Conservation (phyloP, 1,284 basidiomycete genomes). For the Wolfiporia cocos region DNA sequence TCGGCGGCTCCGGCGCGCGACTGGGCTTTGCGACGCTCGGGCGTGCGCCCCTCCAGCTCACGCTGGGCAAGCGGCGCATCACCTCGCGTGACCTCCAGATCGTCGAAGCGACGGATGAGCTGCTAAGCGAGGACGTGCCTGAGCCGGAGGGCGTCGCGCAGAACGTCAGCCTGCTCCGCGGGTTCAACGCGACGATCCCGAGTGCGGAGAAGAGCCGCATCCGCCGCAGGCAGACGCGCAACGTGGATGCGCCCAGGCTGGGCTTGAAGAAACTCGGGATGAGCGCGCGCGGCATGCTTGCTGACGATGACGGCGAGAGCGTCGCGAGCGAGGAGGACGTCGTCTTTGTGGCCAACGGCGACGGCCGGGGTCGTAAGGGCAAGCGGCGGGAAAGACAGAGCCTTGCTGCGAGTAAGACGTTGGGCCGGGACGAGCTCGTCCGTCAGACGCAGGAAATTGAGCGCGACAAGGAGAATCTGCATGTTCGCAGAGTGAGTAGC, state of each 20-base stretch:
- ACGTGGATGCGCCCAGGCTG: conserved; percentile 70
- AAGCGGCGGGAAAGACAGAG: conserved; percentile 63
- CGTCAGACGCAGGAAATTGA: conserved; percentile 81
- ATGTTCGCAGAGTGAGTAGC: conserved; percentile 74
- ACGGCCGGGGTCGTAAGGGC: conserved; percentile 37
- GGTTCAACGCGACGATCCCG: conserved; percentile 90
- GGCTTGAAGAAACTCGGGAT: conserved; percentile 78
- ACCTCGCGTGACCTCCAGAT: conserved; percentile 83
- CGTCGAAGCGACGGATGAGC: conserved; percentile 73
- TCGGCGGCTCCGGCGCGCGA: conserved; percentile 33
- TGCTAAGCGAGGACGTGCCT: conserved; percentile 69
- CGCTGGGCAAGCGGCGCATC: conserved; percentile 56
- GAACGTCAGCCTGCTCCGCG: conserved; percentile 73
- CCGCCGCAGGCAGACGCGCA: conserved; percentile 72
- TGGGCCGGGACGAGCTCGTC: conserved; percentile 78
- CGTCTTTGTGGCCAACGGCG: conserved; percentile 46
- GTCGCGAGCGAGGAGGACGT: conserved; percentile 62
- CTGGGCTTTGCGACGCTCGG: conserved; percentile 70
- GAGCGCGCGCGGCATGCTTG: conserved; percentile 69
- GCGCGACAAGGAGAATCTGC: conserved; percentile 84
- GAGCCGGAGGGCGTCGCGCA: conserved; percentile 57
- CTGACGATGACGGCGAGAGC: conserved; percentile 58
- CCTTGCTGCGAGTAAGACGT: conserved; percentile 58
- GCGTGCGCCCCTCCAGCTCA: conserved; percentile 64
- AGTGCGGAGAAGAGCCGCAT: conserved; percentile 75